A percentile compares a stretch with the other conserved stretches of the same genome.
Conservation (phyloP, 176 grass and related monocot species). For the Musa troglodytarum region DNA sequence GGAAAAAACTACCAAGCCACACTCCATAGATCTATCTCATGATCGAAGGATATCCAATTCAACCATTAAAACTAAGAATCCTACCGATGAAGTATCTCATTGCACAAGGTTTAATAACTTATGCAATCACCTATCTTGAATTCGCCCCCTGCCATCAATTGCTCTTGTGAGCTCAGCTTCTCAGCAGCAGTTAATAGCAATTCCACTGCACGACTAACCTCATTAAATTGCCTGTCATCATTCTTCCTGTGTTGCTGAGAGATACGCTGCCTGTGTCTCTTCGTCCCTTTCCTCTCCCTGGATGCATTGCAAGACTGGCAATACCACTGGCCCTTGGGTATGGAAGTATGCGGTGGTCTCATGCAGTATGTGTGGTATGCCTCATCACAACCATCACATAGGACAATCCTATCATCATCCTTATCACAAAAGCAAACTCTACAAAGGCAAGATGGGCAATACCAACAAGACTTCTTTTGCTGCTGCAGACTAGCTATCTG, state of each 20-base stretch:
- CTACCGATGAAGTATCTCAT: too few species aligned
- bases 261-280: conserved; percentile 30
- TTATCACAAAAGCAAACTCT: conserved; percentile 52
- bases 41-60: too few species aligned
- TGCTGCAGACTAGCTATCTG: conserved; percentile 43
- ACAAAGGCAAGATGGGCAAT: conserved; percentile 88
- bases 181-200: conserved; percentile 46
- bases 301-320: conserved; percentile 35
- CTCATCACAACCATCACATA: conserved; percentile 78
- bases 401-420: conserved; percentile 66
- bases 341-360: conserved; percentile 37
- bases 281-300: conserved; percentile 34
- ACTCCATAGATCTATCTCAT: too few species aligned
- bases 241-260: conserved; percentile 35
- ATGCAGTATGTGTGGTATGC: conserved; percentile 88
- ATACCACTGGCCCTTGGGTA: conserved; percentile 62
- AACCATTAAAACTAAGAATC: too few species aligned
- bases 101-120: too few species aligned
- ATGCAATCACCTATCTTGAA: too few species aligned
- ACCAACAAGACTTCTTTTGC: conserved; percentile 43
- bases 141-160: not conserved
- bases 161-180: conserved; percentile 17
- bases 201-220: conserved; percentile 31
- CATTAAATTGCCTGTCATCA: conserved; percentile 18
- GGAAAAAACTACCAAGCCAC: too few species aligned